Conservation (phyloP, 1,284 basidiomycete genomes). For the Trichosporon coremiiforme region DNA sequence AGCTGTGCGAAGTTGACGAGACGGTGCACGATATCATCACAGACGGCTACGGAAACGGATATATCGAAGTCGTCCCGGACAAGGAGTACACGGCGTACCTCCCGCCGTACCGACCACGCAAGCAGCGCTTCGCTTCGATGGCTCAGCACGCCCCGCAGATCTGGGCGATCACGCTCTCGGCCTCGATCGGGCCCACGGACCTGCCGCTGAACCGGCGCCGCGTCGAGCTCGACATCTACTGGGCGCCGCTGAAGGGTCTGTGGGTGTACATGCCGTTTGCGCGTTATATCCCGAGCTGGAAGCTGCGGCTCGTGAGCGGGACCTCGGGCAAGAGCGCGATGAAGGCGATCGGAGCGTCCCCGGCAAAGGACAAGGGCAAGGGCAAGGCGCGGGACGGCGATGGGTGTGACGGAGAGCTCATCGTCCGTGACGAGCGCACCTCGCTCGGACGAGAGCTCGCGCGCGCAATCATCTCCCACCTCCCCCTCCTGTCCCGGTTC, state of each 20-base stretch:
- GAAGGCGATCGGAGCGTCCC: not conserved
- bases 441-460: not conserved
- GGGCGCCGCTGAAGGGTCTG: slow-evolving; percentile 25
- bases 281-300: slow-evolving; percentile 25
- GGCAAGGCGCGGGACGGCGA: not conserved
- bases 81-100: slow-evolving; percentile 19
- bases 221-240: slow-evolving; percentile 36
- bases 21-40: not conserved
- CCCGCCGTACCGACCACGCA: slow-evolving; percentile 24
- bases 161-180: slow-evolving; percentile 30
- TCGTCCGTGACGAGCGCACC: not conserved
- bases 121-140: slow-evolving; percentile 6
- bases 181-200: slow-evolving; percentile 27
- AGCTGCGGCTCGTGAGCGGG: slow-evolving; percentile 19
- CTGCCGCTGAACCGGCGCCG: slow-evolving; percentile 30
- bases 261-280: slow-evolving; percentile 28
- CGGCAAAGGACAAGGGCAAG: not conserved
- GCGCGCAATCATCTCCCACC: slow-evolving; percentile 8
- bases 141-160: slow-evolving; percentile 1
- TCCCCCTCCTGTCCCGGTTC: slow-evolving; percentile 10
- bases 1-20: slow-evolving; percentile 24
- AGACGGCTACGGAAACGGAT: slow-evolving; percentile 11
- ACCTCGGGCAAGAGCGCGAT: not conserved
- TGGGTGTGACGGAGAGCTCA: not conserved
- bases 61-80: slow-evolving; percentile 5